A percentile compares a stretch with the other conserved stretches of the same genome.
Conservation (phyloP, 768 basidiomycete species). For the Gymnopilus dilepis region DNA sequence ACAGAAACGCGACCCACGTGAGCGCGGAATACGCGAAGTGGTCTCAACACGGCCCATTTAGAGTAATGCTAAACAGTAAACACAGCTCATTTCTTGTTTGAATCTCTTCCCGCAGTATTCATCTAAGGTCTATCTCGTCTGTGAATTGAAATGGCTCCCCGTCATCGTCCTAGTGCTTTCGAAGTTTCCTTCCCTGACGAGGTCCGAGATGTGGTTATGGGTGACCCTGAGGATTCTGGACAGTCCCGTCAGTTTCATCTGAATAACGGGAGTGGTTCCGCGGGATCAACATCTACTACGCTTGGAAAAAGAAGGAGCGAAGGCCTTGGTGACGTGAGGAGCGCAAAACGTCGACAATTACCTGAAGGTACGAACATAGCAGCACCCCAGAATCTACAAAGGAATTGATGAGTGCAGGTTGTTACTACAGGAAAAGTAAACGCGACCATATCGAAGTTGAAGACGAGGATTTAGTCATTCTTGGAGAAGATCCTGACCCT, state of each 20-base stretch:
- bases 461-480: conserved; percentile 37
- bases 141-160: conserved; percentile 24
- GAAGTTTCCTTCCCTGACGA: conserved; percentile 60
- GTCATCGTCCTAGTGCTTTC: conserved; percentile 58
- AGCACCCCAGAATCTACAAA: background rate
- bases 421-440: conserved; percentile 40
- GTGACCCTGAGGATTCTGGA: background rate
- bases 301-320: conserved; percentile 28
- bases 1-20: background rate
- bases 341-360: conserved; percentile 31
- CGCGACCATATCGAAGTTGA: conserved; percentile 47
- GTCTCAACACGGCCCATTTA: no score
- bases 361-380: conserved; percentile 19
- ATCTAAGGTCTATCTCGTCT: no score
- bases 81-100: no score
- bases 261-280: conserved; percentile 18
- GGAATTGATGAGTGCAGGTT: no score
- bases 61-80: no score
- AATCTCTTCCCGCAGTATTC: no score
- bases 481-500: conserved; percentile 37
- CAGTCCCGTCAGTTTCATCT: background rate
- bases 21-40: background rate
- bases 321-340: conserved; percentile 23
- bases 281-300: conserved; percentile 19
- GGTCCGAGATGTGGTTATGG: conserved; percentile 15